Conservation (phyloP, 345 rosid species). For the Euphorbia pulcherrima region DNA sequence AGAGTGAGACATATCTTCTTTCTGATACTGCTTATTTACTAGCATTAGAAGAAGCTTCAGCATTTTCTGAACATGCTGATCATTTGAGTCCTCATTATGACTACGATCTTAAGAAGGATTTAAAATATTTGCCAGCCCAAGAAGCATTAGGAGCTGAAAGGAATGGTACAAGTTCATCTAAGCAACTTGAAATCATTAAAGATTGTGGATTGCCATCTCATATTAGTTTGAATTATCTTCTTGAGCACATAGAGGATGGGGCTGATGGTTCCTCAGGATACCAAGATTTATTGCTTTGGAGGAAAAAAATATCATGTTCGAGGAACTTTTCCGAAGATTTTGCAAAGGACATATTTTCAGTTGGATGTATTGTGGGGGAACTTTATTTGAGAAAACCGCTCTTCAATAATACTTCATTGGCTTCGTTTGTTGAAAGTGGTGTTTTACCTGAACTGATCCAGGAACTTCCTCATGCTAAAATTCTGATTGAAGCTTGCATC, state of each 20-base stretch:
- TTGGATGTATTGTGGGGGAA: conserved; percentile 84
- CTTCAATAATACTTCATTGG: conserved; percentile 63
- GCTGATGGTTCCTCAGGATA: conserved; percentile 51
- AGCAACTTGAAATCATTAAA: conserved; percentile 33
- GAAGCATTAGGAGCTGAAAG: conserved; percentile 33
- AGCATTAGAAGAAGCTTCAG: conserved; percentile 67
- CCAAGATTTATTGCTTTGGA: conserved; percentile 70
- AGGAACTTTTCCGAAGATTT: conserved; percentile 35
- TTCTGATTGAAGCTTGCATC: conserved; percentile 72
- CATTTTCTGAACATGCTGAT: conserved; percentile 66
- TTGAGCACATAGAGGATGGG: conserved; percentile 59
- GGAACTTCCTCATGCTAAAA: conserved; percentile 67
- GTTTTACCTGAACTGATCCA: conserved; percentile 52
- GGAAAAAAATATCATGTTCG: conserved; percentile 41
- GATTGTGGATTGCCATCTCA: conserved; percentile 29
- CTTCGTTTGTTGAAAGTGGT: conserved; percentile 43
- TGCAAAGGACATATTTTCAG: conserved; percentile 70
- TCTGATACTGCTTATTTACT: conserved; percentile 49
- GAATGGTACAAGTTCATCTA: conserved; percentile 25
- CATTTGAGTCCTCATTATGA: conserved; percentile 60
- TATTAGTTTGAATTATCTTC: conserved; percentile 56
- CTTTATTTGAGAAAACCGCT: conserved; percentile 69
- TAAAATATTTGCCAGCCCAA: conserved; percentile 25
- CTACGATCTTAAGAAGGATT: conserved; percentile 21
- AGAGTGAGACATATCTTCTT: conserved; percentile 39